A percentile compares a stretch with the other conserved stretches of the same genome.
These are phyloP conservation scores for Naegleria gruberi DNA, from an alignment of 208 protist genomes.

Conservation along the genomic window DNA sequence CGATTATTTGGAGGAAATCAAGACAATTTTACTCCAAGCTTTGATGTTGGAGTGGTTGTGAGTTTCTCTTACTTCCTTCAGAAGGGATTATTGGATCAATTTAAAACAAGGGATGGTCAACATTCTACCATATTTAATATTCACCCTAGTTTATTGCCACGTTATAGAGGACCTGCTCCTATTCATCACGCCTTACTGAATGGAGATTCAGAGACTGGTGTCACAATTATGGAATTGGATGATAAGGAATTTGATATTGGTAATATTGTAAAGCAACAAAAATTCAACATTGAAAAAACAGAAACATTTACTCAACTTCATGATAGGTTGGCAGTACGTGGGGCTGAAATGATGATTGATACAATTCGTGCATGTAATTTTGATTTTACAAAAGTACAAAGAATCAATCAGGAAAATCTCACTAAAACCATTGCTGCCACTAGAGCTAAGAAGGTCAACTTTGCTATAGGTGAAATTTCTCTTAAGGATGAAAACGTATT, in stretches of 20 bases:
- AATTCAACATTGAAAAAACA: neutral
- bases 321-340: neutral
- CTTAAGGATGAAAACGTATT: neutral
- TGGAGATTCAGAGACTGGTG: constrained; percentile 44
- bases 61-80: neutral
- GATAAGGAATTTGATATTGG: neutral
- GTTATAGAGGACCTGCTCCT: constrained; percentile 70
- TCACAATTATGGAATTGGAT: constrained; percentile 23
- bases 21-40: neutral
- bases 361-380: neutral
- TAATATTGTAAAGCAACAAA: neutral
- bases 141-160: constrained; percentile 70
- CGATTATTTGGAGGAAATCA: neutral
- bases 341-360: neutral
- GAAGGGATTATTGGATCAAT: neutral
- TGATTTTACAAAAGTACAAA: neutral
- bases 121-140: constrained; percentile 51
- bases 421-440: neutral
- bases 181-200: constrained; percentile 67
- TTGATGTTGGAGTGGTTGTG: neutral
- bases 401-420: neutral
- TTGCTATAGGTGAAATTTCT: neutral
- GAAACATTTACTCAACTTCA: neutral
- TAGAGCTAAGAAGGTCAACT: neutral
- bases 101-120: constrained; percentile 19